Conservation (phyloP, 352 stramenopile species). For the Thraustotheca clavata region DNA sequence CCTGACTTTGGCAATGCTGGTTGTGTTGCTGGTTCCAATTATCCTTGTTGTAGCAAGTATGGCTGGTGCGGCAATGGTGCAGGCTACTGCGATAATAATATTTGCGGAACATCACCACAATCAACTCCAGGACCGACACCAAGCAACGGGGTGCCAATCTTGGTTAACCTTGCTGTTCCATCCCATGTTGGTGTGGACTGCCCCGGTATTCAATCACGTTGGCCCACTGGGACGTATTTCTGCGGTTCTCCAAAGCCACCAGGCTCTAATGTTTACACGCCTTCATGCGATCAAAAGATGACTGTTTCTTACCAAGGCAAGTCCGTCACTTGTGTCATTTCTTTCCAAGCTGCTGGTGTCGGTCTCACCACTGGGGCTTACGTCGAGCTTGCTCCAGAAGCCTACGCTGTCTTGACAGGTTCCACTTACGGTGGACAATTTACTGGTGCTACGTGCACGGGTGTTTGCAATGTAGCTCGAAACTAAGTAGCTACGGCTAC, state of each 20-base stretch:
- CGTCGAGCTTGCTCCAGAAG: background rate
- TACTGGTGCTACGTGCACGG: background rate
- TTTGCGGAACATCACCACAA: background rate
- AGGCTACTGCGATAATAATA: background rate
- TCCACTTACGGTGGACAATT: background rate
- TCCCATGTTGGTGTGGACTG: background rate
- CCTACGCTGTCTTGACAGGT: background rate
- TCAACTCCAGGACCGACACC: background rate
- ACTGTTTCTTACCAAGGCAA: background rate
- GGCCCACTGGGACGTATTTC: background rate
- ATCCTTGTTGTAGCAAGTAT: background rate
- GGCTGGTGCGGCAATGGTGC: background rate
- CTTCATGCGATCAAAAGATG: background rate
- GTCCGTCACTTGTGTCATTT: background rate
- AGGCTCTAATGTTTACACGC: background rate
- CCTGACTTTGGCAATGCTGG: background rate
- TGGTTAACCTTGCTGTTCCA: background rate
- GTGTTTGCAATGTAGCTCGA: slow-evolving; percentile 2
- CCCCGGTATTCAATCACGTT: background rate
- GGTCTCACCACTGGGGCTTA: background rate
- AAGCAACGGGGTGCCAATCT: background rate
- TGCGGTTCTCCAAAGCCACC: slow-evolving; percentile 1
- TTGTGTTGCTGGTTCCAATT: background rate
- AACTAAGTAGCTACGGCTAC: too few relatives aligned
- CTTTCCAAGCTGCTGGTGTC: background rate